phyloP scores from a whole-genome alignment of 805 yeast species.

The Zygosaccharomyces gambellarensis region DNA sequence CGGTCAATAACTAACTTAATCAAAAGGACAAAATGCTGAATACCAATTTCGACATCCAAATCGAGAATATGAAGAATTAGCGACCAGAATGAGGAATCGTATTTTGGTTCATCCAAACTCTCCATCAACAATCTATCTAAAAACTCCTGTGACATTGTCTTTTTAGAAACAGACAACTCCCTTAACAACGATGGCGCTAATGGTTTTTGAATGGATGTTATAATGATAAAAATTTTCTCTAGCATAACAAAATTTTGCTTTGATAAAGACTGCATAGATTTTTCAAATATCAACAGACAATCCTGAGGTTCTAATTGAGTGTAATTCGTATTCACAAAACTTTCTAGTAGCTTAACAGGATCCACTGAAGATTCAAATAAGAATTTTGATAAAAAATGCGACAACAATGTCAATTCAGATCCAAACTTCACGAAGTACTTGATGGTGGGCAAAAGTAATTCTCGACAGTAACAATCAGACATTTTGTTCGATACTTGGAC shows the following conservation, averaged over 20 bases:
- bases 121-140: conserved; percentile 31
- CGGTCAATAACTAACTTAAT: conserved; percentile 12
- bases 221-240: conserved; percentile 45
- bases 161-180: conserved; percentile 47
- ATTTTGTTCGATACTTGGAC: conserved; percentile 17
- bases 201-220: conserved; percentile 38
- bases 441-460: conserved; percentile 22
- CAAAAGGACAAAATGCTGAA: conserved; percentile 35
- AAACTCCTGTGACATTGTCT: conserved; percentile 50
- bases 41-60: conserved; percentile 57
- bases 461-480: conserved; percentile 20
- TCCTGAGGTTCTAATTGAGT: conserved; percentile 8
- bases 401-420: neutral
- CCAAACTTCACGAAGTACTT: conserved; percentile 13
- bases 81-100: conserved; percentile 37
- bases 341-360: conserved; percentile 17
- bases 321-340: conserved; percentile 17
- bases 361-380: conserved; percentile 18
- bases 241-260: conserved; percentile 30
- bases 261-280: conserved; percentile 21
- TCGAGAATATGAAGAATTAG: conserved; percentile 45
- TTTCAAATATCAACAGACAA: conserved; percentile 19
- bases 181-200: conserved; percentile 43
- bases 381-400: conserved; percentile 5
- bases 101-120: conserved; percentile 8